Base-by-base conservation (phyloP, 1,284 basidiomycete species). In the Melampsora abietis-canadensis region DNA sequence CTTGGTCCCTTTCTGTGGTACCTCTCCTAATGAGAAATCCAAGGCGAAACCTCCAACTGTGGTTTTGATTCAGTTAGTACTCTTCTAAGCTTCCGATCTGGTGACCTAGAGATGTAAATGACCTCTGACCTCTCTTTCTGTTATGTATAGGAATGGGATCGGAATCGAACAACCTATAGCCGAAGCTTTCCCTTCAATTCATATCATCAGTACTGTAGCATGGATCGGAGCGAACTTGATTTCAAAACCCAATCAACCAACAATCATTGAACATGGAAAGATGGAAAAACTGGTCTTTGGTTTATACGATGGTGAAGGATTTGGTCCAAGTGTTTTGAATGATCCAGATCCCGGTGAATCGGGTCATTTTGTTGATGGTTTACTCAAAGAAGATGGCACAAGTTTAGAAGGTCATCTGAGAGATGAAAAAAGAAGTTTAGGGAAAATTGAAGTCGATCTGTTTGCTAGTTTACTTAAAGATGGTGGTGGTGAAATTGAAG, bases 401-500 rank as follows among this genome's bases (percentile, higher is more conserved):
- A 69, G 75, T 17, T 51, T 67, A 8, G 48, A 34, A 48, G 77
- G 78, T 57, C 19, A 46, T 48, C 40, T 66, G 62, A 24, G 73
- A 21, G 37, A 77, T 76, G 57, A 77, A 80, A 59, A 76, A 76
- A 10, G 64, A 57, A 8, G 82, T 80, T 12, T 63, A 79, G 65
- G 66, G 66, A 19, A 78, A 80, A 4, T 77, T 84, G 21, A 77
- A 80, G 30, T 30, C n/a, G 40, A 30, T n/a, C 31, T 57, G 0
- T 82, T 86, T 27, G 81, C 80, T 6, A 76, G 78, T 10, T 76
- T 85, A 15, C 78, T 85, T 64, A 75, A 75, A 5, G 51, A 76
- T 0, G 85, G 83, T 21, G 84, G 84, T 0, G 82, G 82, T 14
- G 77, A 78, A 1, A 81, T 81, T 4, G 78, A 81, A 30, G 77